Evolutionary conservation across 192 early-diverging fungal species (phyloP).

Genomic region (Entrophospora sp.): DNA sequence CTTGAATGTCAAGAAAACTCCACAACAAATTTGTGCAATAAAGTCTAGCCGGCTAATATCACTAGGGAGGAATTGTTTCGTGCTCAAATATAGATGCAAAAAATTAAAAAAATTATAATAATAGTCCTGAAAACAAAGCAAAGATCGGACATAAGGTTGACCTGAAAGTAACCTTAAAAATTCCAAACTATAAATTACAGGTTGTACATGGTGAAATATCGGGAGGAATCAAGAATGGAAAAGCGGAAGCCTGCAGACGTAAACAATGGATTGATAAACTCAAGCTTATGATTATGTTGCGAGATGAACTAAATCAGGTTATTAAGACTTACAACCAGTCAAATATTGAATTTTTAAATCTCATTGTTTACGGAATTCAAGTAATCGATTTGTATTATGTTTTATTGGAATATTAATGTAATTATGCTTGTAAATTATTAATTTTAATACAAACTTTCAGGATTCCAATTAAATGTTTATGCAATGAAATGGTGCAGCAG

Average conservation of each 20-base stretch:
- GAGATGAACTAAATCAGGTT: constrained; percentile 12
- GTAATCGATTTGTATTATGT: constrained; percentile 1
- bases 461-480: constrained; percentile 7
- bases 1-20: too few relatives aligned
- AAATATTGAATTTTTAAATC: neutral
- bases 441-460: neutral
- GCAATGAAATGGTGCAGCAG: constrained; percentile 5
- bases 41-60: too few relatives aligned
- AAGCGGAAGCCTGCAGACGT: neutral
- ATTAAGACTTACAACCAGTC: neutral
- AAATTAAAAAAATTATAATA: neutral
- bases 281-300: constrained; percentile 10
- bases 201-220: constrained; percentile 8
- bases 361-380: constrained; percentile 11
- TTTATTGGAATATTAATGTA: neutral
- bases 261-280: constrained; percentile 15
- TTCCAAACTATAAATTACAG: neutral
- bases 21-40: neutral
- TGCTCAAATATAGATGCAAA: neutral
- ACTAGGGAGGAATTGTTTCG: neutral
- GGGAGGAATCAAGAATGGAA: neutral
- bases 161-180: constrained; percentile 7
- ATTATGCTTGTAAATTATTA: neutral
- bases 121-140: constrained; percentile 3
- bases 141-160: constrained; percentile 15